Evolutionary conservation across 371 early-diverging fungal species (phyloP).

Genomic region (Dichotomocladium elegans): DNA sequence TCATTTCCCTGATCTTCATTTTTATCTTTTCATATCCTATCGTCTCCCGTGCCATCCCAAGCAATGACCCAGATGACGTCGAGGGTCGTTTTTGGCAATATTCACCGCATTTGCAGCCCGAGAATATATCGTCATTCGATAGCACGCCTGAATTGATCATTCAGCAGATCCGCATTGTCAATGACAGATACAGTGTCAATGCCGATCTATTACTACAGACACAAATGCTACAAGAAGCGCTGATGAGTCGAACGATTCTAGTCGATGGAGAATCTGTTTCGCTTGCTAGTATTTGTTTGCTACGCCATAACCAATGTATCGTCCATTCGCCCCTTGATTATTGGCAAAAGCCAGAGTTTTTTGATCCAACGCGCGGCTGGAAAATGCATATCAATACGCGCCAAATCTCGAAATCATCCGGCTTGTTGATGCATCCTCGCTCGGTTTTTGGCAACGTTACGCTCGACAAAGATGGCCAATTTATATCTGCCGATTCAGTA

Average conservation of each 20-base stretch:
- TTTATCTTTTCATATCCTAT: slow-evolving; percentile 53
- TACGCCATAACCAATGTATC: slow-evolving; percentile 34
- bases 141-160: slow-evolving; percentile 24
- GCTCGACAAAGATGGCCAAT: slow-evolving; percentile 15
- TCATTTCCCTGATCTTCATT: slow-evolving; percentile 46
- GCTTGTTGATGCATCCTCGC: slow-evolving; percentile 44
- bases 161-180: slow-evolving; percentile 30
- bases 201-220: slow-evolving; percentile 14
- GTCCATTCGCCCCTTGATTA: slow-evolving; percentile 56
- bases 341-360: slow-evolving; percentile 40
- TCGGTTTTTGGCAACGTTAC: slow-evolving; percentile 52
- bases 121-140: slow-evolving; percentile 12
- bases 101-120: slow-evolving; percentile 19
- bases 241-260: slow-evolving; percentile 18
- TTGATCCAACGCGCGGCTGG: no score
- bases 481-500: slow-evolving; percentile 47
- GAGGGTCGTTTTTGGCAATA: slow-evolving; percentile 30
- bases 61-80: slow-evolving; percentile 4
- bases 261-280: slow-evolving; percentile 18
- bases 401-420: slow-evolving; percentile 23
- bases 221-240: slow-evolving; percentile 11
- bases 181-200: slow-evolving; percentile 12
- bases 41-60: slow-evolving; percentile 18
- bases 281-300: slow-evolving; percentile 16
- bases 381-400: slow-evolving; percentile 18